Conservation (phyloP, 345 rosid genomes). For the Eucalyptus globulus region DNA sequence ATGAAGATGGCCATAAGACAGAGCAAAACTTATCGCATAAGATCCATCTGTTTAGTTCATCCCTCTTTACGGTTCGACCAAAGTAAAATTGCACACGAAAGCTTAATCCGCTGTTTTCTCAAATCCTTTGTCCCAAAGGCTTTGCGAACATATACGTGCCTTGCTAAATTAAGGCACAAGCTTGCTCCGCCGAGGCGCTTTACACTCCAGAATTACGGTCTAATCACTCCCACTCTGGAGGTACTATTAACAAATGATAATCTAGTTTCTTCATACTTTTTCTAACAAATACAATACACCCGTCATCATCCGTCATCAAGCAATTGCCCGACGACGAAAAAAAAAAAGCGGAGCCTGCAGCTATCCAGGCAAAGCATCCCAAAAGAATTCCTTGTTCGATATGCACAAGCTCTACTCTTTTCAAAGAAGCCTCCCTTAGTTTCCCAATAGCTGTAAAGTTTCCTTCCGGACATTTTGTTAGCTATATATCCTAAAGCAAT, state of each 20-base stretch:
- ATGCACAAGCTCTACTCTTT: conserved; percentile 8
- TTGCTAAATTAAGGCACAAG: not conserved
- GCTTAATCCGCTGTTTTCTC: not conserved
- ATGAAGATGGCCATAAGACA: not conserved
- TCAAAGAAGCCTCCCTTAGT: conserved; percentile 28
- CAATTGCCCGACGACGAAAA: not conserved
- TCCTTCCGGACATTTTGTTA: conserved; percentile 30
- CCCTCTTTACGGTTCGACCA: not conserved
- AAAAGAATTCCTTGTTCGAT: conserved; percentile 31
- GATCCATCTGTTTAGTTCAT: not conserved
- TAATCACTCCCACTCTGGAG: not conserved
- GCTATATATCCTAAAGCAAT: too few species aligned
- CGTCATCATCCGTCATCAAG: not conserved
- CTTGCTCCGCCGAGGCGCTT: not conserved
- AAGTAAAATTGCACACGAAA: not conserved
- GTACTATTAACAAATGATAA: not conserved
- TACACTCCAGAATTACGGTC: not conserved
- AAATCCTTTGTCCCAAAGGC: not conserved
- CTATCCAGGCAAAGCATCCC: not conserved
- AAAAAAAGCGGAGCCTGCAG: not conserved
- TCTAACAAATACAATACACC: not conserved
- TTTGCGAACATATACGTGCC: not conserved
- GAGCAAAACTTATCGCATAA: not conserved
- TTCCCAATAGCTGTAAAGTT: conserved; percentile 38
- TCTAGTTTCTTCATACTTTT: not conserved